A percentile compares a stretch with the other conserved stretches of the same genome.
Evolutionary conservation across 176 grass and related monocot species (phyloP).

Genomic region (Thinopyrum elongatum): DNA sequence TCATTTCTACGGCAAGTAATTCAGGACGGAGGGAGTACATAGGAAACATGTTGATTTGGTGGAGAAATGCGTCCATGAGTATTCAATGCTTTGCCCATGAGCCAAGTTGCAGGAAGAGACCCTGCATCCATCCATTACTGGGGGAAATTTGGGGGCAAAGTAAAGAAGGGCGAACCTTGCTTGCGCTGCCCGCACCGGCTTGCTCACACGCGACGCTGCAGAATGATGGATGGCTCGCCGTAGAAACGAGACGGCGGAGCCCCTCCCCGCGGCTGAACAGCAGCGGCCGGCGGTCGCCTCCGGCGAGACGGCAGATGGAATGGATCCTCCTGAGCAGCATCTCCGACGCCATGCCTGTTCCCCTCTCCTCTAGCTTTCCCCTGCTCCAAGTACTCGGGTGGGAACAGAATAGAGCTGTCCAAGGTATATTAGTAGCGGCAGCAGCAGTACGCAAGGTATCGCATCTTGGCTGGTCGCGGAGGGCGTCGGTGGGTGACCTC

Average conservation of each 20-base stretch:
- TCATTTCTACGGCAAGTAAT: too few relatives aligned
- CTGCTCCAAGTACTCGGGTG: not conserved
- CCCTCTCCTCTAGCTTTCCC: slow-evolving; percentile 3
- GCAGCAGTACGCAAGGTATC: slow-evolving; percentile 22
- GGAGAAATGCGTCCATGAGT: not conserved
- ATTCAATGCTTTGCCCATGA: not conserved
- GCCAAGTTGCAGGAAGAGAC: not conserved
- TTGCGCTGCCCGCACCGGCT: not conserved
- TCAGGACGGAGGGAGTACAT: too few relatives aligned
- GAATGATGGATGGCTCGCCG: not conserved
- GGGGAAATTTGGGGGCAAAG: not conserved
- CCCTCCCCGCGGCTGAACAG: not conserved
- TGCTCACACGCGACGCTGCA: not conserved
- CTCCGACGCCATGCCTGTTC: slow-evolving; percentile 15
- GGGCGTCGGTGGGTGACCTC: not conserved
- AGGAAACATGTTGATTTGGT: not conserved
- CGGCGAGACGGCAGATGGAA: not conserved
- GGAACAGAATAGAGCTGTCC: not conserved
- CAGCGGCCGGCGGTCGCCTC: not conserved
- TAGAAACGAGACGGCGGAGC: not conserved
- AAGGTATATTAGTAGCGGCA: not conserved
- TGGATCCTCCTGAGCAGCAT: slow-evolving; percentile 11
- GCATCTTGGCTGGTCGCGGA: not conserved
- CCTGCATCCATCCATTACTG: not conserved
- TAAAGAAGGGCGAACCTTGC: slow-evolving; percentile 18